Percentiles rank a stretch among this genome's conserved stretches.
phyloP scores from a whole-genome alignment of 2,329 filamentous ascomycete species.

The Neonectria faginata region DNA sequence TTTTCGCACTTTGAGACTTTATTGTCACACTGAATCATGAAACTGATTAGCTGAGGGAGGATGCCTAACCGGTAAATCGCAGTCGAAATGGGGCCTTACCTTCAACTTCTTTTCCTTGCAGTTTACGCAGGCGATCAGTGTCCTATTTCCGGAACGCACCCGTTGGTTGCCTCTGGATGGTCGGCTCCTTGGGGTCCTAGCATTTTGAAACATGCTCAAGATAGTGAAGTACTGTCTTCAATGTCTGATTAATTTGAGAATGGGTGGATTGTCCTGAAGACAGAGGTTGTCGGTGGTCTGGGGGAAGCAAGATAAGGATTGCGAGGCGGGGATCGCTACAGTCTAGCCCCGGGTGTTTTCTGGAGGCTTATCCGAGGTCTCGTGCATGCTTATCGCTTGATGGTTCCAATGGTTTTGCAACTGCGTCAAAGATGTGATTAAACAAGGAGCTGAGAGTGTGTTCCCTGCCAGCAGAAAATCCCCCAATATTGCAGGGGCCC shows the following conservation, averaged over 20 bases:
- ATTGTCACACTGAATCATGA: conserved; percentile 22
- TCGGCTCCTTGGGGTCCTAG: neutral
- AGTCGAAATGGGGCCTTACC: neutral
- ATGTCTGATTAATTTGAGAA: neutral
- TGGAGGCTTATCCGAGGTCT: neutral
- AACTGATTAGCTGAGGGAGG: neutral
- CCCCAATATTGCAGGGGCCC: neutral
- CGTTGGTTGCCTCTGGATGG: neutral
- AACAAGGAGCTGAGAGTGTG: neutral
- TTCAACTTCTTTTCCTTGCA: conserved; percentile 29
- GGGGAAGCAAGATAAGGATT: neutral
- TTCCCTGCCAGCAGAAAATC: neutral
- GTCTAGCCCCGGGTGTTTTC: too few relatives aligned
- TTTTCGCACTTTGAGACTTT: conserved; percentile 7
- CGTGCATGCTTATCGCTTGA: neutral
- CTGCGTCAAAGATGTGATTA: too few relatives aligned
- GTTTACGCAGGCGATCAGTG: conserved; percentile 12
- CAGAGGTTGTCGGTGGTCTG: neutral
- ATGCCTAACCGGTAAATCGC: too few relatives aligned
- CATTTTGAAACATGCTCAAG: neutral
- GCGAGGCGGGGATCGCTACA: too few relatives aligned
- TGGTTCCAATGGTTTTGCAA: too few relatives aligned
- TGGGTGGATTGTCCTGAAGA: neutral
- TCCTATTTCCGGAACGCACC: neutral
- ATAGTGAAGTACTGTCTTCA: neutral